A percentile compares a stretch with the other conserved stretches of the same genome.
These are phyloP conservation scores for Arabidopsis arenosa DNA, from an alignment of 345 rosid species.

Conservation along the genomic window DNA sequence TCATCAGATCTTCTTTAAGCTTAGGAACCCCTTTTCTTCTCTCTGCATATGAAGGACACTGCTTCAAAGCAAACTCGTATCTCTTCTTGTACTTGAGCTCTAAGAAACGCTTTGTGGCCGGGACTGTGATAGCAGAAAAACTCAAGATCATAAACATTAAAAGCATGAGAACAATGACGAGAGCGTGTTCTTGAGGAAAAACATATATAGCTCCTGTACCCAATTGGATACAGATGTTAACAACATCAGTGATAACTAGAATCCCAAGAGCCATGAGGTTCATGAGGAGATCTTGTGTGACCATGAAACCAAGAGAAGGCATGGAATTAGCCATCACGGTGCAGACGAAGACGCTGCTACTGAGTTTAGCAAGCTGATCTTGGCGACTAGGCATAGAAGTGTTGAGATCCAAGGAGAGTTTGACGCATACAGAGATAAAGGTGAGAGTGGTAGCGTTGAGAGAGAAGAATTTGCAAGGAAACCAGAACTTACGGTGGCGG, in stretches of 20 bases:
- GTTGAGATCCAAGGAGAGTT: conserved; percentile 84
- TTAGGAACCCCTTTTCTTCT: conserved; percentile 39
- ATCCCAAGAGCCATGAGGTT: conserved; percentile 73
- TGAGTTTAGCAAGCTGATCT: conserved; percentile 90
- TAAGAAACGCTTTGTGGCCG: conserved; percentile 55
- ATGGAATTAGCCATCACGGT: conserved; percentile 76
- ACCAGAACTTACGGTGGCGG: conserved; percentile 69
- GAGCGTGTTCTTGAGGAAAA: conserved; percentile 67
- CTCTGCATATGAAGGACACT: conserved; percentile 46
- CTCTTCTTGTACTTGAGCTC: conserved; percentile 68
- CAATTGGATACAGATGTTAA: conserved; percentile 72
- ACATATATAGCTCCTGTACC: conserved; percentile 78
- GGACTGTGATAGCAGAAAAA: conserved; percentile 66
- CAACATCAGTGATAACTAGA: conserved; percentile 67
- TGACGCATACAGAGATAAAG: conserved; percentile 65
- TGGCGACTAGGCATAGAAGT: conserved; percentile 81
- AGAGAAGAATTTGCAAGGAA: conserved; percentile 69
- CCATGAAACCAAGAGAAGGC: conserved; percentile 89
- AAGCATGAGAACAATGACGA: conserved; percentile 64
- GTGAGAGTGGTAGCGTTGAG: conserved; percentile 82
- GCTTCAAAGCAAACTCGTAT: conserved; percentile 56
- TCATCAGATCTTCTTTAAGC: conserved; percentile 69
- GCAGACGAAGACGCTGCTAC: conserved; percentile 75
- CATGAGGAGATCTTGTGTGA: conserved; percentile 55
- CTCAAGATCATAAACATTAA: conserved; percentile 58